Conservation (phyloP, 2,329 filamentous ascomycete genomes). For the Clarireedia monteithiana region DNA sequence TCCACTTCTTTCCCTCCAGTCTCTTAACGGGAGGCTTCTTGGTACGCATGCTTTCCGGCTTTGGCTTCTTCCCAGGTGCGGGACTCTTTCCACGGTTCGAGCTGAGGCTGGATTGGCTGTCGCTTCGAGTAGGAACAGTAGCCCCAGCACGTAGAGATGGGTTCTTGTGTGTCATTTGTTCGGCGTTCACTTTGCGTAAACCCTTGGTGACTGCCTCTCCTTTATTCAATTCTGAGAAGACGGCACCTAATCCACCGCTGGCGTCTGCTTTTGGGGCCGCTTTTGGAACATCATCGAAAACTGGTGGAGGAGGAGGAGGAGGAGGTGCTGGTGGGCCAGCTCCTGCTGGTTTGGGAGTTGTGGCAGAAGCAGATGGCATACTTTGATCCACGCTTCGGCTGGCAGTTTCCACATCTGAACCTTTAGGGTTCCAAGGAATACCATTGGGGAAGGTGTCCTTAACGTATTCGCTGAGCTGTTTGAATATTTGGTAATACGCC, state of each 20-base stretch:
- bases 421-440: constrained; percentile 78
- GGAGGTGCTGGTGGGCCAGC: constrained; percentile 46
- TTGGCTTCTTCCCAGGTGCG: constrained; percentile 78
- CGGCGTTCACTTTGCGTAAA: constrained; percentile 87
- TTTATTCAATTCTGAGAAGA: constrained; percentile 87
- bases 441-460: constrained; percentile 75
- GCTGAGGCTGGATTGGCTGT: constrained; percentile 42
- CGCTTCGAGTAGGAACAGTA: constrained; percentile 53
- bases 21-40: constrained; percentile 77
- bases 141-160: constrained; percentile 71
- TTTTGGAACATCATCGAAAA: constrained; percentile 42
- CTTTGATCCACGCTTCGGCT: constrained; percentile 52
- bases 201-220: constrained; percentile 82
- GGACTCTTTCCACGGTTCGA: constrained; percentile 69
- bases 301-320: constrained; percentile 49
- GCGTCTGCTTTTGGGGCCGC: constrained; percentile 42
- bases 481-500: constrained; percentile 87
- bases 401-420: constrained; percentile 63
- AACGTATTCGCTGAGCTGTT: constrained; percentile 73
- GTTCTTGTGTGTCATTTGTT: constrained; percentile 98
- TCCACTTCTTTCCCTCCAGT: constrained; percentile 88
- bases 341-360: constrained; percentile 38
- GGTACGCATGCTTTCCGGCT: constrained; percentile 75
- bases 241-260: constrained; percentile 65
- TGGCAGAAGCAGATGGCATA: constrained; percentile 46